A percentile compares a stretch with the other conserved stretches of the same genome.
These are phyloP conservation scores for Pyrenopolyporus hunteri DNA, from an alignment of 495 filamentous ascomycete genomes.

Conservation along the genomic window DNA sequence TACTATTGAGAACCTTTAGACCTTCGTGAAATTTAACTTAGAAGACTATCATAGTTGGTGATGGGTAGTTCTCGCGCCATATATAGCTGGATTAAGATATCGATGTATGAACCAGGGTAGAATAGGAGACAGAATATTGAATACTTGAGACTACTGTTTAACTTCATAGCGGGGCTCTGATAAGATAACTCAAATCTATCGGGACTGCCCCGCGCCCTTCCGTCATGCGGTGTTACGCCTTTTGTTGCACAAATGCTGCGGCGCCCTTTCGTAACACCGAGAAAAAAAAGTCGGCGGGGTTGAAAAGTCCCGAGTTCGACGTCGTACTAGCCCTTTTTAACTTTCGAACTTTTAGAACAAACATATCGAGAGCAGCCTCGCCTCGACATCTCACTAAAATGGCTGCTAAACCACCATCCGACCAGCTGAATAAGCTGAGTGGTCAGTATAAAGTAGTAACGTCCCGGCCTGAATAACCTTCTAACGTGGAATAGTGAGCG, in stretches of 20 bases:
- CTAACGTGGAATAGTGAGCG: slow-evolving; percentile 42
- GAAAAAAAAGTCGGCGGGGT: slow-evolving; percentile 25
- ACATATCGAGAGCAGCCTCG: slow-evolving; percentile 7
- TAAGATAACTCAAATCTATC: too few species aligned
- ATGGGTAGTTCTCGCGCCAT: too few species aligned
- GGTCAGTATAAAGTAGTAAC: slow-evolving; percentile 37
- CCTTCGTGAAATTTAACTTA: too few species aligned
- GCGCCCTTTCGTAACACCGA: slow-evolving; percentile 1
- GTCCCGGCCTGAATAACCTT: background rate
- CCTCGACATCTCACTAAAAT: slow-evolving; percentile 34
- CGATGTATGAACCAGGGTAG: too few species aligned
- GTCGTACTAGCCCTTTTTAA: background rate
- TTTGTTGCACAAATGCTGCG: background rate
- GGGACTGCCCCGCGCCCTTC: background rate
- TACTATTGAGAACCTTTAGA: too few species aligned
- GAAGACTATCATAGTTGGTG: too few species aligned
- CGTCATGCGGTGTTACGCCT: too few species aligned
- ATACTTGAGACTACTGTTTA: background rate
- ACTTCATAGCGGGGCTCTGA: background rate
- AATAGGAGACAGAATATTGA: too few species aligned
- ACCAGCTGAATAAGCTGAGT: slow-evolving; percentile 52
- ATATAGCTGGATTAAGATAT: too few species aligned
- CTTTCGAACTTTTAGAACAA: background rate
- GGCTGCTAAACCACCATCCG: slow-evolving; percentile 51
- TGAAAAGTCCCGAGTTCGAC: slow-evolving; percentile 7